A percentile compares a stretch with the other conserved stretches of the same genome.
These are phyloP conservation scores for Cyanodermella asteris DNA, from an alignment of 2,329 filamentous ascomycete genomes.

Conservation along the genomic window DNA sequence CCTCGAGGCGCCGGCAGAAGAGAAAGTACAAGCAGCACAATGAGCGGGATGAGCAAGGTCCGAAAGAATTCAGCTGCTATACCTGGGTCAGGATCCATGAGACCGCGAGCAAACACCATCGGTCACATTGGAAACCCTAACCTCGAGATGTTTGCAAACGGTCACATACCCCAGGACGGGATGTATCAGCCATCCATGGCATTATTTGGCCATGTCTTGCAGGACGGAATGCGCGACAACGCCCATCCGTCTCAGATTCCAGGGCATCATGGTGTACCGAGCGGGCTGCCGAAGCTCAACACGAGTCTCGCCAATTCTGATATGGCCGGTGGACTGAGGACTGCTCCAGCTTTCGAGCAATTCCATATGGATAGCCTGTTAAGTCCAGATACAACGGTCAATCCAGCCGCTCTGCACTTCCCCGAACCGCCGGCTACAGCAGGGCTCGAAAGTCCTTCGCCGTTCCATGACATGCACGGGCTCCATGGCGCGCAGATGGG, in stretches of 20 bases:
- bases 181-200: slow-evolving; percentile 15
- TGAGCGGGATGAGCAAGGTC: slow-evolving; percentile 47
- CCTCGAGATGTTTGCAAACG: slow-evolving; percentile 48
- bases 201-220: slow-evolving; percentile 11
- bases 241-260: too few species aligned
- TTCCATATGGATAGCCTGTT: slow-evolving; percentile 49
- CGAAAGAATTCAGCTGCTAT: slow-evolving; percentile 55
- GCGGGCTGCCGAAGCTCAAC: slow-evolving; percentile 62
- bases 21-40: slow-evolving; percentile 62
- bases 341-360: slow-evolving; percentile 54
- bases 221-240: too few species aligned
- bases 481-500: too few species aligned
- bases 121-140: slow-evolving; percentile 67
- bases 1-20: slow-evolving; percentile 54
- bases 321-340: slow-evolving; percentile 46
- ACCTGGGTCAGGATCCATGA: slow-evolving; percentile 35
- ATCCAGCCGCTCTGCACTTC: slow-evolving; percentile 56
- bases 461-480: slow-evolving; percentile 19
- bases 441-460: slow-evolving; percentile 19
- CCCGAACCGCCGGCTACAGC: slow-evolving; percentile 46
- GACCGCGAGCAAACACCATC: slow-evolving; percentile 87
- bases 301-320: slow-evolving; percentile 52
- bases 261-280: slow-evolving; percentile 42
- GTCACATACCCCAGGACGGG: too few species aligned
- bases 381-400: slow-evolving; percentile 38